A percentile compares a stretch with the other conserved stretches of the same genome.
phyloP scores from a whole-genome alignment of 305 asterid genomes.

The Solanum hybrid region DNA sequence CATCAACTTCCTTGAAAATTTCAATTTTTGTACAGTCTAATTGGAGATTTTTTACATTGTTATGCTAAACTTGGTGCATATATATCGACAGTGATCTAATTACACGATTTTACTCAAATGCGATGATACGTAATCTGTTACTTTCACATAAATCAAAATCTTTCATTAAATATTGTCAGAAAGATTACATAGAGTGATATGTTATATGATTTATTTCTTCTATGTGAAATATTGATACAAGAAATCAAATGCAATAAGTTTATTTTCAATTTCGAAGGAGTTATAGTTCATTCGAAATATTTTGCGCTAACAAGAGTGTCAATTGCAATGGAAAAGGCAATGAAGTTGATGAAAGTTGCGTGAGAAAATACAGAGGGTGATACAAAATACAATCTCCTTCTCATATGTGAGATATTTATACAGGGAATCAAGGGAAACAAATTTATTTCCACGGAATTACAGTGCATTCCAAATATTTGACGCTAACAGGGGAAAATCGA shows the following conservation, averaged over 20 bases:
- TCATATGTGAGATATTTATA: not conserved
- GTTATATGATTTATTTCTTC: not conserved
- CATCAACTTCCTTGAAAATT: not conserved
- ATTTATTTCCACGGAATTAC: not conserved
- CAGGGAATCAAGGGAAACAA: not conserved
- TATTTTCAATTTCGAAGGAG: not conserved
- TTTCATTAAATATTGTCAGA: rapidly evolving
- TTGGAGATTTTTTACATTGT: not conserved
- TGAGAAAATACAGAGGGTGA: not conserved
- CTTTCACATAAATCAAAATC: not conserved
- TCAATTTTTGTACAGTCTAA: not conserved
- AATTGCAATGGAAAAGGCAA: not conserved
- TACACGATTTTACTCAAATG: not conserved
- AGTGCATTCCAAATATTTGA: not conserved
- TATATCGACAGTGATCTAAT: not conserved
- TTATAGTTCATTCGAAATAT: not conserved
- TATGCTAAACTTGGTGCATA: not conserved
- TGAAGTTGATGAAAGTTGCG: not conserved
- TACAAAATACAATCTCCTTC: not conserved
- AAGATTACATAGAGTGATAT: not conserved
- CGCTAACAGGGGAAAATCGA: not conserved
- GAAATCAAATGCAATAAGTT: not conserved
- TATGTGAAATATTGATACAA: not conserved
- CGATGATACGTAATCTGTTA: too few relatives aligned
- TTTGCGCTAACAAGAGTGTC: not conserved